Conservation (phyloP, 1,284 basidiomycete species). For the Melampsora abietis-canadensis region DNA sequence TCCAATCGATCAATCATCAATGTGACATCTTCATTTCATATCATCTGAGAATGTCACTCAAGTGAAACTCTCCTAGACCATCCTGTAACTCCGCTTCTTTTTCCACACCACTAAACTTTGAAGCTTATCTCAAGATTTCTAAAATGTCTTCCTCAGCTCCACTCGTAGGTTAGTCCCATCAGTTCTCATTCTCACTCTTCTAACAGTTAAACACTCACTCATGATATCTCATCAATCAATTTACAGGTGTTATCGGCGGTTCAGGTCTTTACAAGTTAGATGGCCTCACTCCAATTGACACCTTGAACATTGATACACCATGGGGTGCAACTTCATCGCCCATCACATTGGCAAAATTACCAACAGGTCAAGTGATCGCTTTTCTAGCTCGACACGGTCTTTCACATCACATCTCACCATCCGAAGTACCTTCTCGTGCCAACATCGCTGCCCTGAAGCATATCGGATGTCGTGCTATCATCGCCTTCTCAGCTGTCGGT, state of each 20-base stretch:
- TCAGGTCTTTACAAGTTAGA: slow-evolving; percentile 73
- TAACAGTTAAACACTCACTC: no score
- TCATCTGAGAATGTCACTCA: no score
- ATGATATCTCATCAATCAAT: no score
- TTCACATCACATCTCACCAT: slow-evolving; percentile 70
- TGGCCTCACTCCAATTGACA: slow-evolving; percentile 72
- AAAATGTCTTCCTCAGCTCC: slow-evolving; percentile 1
- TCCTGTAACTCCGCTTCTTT: no score
- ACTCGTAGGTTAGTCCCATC: background rate
- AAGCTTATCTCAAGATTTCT: background rate
- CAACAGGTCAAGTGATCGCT: slow-evolving; percentile 73
- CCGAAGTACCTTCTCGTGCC: slow-evolving; percentile 74
- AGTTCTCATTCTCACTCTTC: background rate
- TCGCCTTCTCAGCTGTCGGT: slow-evolving; percentile 94
- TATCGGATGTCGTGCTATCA: slow-evolving; percentile 79
- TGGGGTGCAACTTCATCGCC: slow-evolving; percentile 92
- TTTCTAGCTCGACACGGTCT: slow-evolving; percentile 88
- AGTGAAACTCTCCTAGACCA: no score
- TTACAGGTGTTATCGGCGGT: slow-evolving; percentile 50
- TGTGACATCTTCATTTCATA: no score
- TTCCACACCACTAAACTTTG: no score
- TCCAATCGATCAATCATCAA: no score
- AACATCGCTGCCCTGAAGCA: slow-evolving; percentile 95
- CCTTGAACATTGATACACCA: slow-evolving; percentile 63
- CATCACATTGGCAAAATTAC: slow-evolving; percentile 78